Conservation (phyloP, 2,329 filamentous ascomycete genomes). For the Aspergillus quadricinctus region DNA sequence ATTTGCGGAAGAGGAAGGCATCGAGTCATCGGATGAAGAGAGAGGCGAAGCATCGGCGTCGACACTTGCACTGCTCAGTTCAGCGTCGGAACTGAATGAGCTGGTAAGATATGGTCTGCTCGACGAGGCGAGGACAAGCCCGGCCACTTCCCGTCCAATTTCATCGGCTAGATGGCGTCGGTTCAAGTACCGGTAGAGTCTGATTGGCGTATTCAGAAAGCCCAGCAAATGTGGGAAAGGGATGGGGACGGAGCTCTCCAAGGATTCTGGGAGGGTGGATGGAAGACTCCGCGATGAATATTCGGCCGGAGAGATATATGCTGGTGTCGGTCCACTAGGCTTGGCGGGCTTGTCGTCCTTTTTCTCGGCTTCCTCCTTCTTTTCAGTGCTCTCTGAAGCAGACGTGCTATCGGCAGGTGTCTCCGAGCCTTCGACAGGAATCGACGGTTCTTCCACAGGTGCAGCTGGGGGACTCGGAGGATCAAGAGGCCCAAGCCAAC, state of each 20-base stretch:
- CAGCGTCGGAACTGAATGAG: slow-evolving; percentile 18
- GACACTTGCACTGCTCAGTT: slow-evolving; percentile 9
- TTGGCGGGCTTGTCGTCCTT: slow-evolving; percentile 46
- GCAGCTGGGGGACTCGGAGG: slow-evolving; percentile 29
- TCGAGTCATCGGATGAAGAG: slow-evolving; percentile 40
- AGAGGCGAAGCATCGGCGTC: slow-evolving; percentile 15
- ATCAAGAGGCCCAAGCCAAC: slow-evolving; percentile 84
- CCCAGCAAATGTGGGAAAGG: slow-evolving; percentile 86
- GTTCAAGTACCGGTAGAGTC: slow-evolving; percentile 83
- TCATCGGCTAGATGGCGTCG: slow-evolving; percentile 77
- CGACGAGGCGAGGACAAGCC: slow-evolving; percentile 63
- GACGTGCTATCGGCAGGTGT: slow-evolving; percentile 25
- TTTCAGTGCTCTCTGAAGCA: slow-evolving; percentile 28
- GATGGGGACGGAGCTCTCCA: slow-evolving; percentile 70
- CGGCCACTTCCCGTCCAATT: slow-evolving; percentile 81
- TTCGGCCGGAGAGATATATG: slow-evolving; percentile 69
- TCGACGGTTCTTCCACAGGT: slow-evolving; percentile 13
- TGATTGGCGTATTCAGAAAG: slow-evolving; percentile 82
- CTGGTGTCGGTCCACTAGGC: slow-evolving; percentile 57
- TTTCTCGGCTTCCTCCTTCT: slow-evolving; percentile 42
- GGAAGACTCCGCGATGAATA: slow-evolving; percentile 67
- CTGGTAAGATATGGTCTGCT: slow-evolving; percentile 38
- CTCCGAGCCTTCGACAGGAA: slow-evolving; percentile 20
- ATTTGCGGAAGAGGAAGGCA: slow-evolving; percentile 29
- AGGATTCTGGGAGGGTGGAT: slow-evolving; percentile 60